phyloP scores from a whole-genome alignment of 192 early-diverging fungal genomes.

The Funneliformis geosporum region DNA sequence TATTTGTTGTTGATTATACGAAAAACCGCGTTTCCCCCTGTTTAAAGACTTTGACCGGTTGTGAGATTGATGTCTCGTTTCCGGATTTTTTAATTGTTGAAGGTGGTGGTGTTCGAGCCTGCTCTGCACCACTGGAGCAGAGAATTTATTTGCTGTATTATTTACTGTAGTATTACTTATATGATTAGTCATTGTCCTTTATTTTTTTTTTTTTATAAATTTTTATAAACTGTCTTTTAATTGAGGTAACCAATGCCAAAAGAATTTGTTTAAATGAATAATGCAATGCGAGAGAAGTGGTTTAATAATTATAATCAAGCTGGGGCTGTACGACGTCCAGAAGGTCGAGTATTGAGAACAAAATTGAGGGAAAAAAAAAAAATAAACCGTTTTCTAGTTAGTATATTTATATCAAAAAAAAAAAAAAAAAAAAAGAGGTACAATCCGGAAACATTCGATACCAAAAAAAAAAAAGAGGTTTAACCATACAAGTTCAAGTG shows the following conservation, averaged over 20 bases:
- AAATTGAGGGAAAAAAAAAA: too few relatives aligned
- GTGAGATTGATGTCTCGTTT: not conserved
- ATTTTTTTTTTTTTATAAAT: conserved; percentile 11
- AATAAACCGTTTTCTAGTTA: too few relatives aligned
- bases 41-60: conserved; percentile 24
- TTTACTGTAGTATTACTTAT: not conserved
- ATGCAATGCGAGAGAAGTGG: not conserved
- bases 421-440: too few relatives aligned
- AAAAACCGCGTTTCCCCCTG: conserved; percentile 5
- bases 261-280: not conserved
- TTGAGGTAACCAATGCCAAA: not conserved
- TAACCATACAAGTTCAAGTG: too few relatives aligned
- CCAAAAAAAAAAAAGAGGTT: too few relatives aligned
- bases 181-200: conserved; percentile 15
- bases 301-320: not conserved
- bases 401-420: too few relatives aligned
- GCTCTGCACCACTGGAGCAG: conserved; percentile 35
- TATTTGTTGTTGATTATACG: not conserved
- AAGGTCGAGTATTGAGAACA: not conserved
- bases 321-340: not conserved
- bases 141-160: too few relatives aligned
- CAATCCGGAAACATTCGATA: too few relatives aligned
- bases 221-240: not conserved
- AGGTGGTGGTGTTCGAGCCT: conserved; percentile 36
- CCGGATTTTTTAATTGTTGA: conserved; percentile 16